Evolutionary conservation across 106 monocot genomes (phyloP).

Genomic region (Narthecium ossifragum): DNA sequence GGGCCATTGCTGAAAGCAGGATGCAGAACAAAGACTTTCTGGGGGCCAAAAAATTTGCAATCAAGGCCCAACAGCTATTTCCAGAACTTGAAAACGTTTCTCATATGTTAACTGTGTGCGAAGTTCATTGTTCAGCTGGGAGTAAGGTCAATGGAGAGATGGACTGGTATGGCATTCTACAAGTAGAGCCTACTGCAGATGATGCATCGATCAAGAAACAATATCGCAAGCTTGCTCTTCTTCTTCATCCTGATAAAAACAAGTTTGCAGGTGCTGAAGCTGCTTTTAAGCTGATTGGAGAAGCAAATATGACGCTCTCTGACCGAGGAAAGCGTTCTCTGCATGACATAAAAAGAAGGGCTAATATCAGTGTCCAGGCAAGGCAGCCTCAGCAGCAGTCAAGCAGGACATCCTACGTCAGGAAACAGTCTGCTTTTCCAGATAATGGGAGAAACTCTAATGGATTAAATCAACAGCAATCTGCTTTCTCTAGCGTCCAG

Average conservation of each 20-base stretch:
- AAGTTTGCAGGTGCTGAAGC: constrained; percentile 89
- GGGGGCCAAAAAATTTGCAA: constrained; percentile 45
- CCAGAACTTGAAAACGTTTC: constrained; percentile 64
- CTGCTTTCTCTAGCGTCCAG: not conserved
- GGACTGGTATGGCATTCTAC: constrained; percentile 85
- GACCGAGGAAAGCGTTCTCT: constrained; percentile 50
- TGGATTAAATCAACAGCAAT: constrained; percentile 18
- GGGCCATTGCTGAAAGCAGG: constrained; percentile 58
- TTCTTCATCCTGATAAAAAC: constrained; percentile 94
- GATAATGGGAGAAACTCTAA: constrained; percentile 1
- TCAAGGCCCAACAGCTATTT: constrained; percentile 64
- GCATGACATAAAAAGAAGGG: constrained; percentile 67
- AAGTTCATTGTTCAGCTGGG: constrained; percentile 69
- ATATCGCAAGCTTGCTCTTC: constrained; percentile 76
- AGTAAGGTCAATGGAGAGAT: constrained; percentile 42
- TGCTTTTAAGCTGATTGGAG: constrained; percentile 82
- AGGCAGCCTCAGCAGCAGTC: constrained; percentile 22
- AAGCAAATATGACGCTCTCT: constrained; percentile 65
- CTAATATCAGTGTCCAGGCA: not conserved
- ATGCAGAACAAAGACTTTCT: constrained; percentile 60
- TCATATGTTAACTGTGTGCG: constrained; percentile 76
- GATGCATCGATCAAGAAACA: constrained; percentile 75
- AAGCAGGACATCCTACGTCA: constrained; percentile 13
- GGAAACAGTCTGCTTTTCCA: constrained; percentile 13
- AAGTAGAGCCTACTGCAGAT: constrained; percentile 68